phyloP scores from a whole-genome alignment of 225 moss, liverwort and hornwort genomes.

The Climacium dendroides region DNA sequence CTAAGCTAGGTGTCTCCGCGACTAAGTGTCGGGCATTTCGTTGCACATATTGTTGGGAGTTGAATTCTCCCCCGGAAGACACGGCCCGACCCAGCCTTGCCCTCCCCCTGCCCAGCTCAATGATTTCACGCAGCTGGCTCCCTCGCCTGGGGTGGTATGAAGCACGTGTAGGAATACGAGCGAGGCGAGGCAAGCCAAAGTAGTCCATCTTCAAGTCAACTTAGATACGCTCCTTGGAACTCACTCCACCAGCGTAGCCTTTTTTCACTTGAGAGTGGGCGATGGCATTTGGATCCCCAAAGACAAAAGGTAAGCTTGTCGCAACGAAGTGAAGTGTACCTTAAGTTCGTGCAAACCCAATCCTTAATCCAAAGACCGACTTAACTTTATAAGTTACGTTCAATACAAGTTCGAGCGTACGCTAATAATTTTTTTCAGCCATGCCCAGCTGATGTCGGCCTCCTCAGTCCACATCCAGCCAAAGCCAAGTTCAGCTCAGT shows the following conservation, averaged over 20 bases:
- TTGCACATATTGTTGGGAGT: neutral
- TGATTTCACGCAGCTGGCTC: neutral
- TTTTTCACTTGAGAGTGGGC: neutral
- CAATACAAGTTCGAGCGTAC: neutral
- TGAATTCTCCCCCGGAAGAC: neutral
- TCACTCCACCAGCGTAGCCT: neutral
- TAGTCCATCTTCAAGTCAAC: neutral
- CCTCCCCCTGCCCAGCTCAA: neutral
- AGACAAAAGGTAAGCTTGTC: neutral
- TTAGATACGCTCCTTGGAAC: neutral
- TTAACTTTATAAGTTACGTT: neutral
- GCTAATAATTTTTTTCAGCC: no score
- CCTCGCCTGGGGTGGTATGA: neutral
- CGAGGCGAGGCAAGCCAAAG: no score
- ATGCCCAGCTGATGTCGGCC: neutral
- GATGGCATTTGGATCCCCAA: neutral
- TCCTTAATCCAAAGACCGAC: no score
- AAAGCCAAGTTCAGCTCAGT: no score
- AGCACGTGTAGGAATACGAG: neutral
- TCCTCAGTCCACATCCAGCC: neutral
- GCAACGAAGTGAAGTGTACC: no score
- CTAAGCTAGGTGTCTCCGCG: neutral
- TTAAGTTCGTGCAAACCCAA: neutral
- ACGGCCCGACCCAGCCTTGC: no score
- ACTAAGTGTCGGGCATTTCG: neutral